Percentiles rank a stretch among this genome's conserved stretches.
Evolutionary conservation across 1,139 yeast genomes (phyloP).

Genomic region (Magnusiomyces paraingens): DNA sequence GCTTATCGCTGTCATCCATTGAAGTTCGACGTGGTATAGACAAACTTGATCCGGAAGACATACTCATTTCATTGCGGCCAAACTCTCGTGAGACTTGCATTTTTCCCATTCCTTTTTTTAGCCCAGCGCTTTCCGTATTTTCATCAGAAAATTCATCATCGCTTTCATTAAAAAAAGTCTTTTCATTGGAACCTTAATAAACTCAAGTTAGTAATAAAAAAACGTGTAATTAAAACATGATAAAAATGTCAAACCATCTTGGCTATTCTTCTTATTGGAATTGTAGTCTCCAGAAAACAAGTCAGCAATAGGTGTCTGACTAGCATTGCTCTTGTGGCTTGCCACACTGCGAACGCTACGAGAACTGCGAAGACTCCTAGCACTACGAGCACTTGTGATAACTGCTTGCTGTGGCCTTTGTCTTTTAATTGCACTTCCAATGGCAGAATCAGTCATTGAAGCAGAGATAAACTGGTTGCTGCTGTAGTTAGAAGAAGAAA

Average conservation of each 20-base stretch:
- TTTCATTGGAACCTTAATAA: neutral
- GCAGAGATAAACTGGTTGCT: slow-evolving; percentile 2
- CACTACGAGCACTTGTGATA: neutral
- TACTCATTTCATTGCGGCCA: neutral
- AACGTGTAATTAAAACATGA: too few relatives aligned
- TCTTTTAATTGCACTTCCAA: neutral
- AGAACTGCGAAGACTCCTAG: neutral
- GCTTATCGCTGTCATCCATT: neutral
- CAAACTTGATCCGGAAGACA: neutral
- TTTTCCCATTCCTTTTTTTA: neutral
- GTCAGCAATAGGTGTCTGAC: slow-evolving; percentile 17
- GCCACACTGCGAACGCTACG: neutral
- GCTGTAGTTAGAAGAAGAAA: neutral
- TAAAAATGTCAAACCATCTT: neutral
- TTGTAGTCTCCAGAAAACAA: slow-evolving; percentile 7
- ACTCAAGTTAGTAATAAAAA: neutral
- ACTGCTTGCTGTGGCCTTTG: neutral
- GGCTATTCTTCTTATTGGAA: neutral
- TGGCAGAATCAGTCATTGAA: slow-evolving; percentile 1
- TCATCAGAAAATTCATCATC: neutral
- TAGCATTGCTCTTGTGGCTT: slow-evolving; percentile 8
- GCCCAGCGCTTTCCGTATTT: neutral
- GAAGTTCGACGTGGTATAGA: neutral
- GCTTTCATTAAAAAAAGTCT: neutral
- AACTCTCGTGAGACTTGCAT: neutral